These are phyloP conservation scores for Arthrobotrys conoides DNA, from an alignment of 2,329 filamentous ascomycete genomes.

Conservation along the genomic window DNA sequence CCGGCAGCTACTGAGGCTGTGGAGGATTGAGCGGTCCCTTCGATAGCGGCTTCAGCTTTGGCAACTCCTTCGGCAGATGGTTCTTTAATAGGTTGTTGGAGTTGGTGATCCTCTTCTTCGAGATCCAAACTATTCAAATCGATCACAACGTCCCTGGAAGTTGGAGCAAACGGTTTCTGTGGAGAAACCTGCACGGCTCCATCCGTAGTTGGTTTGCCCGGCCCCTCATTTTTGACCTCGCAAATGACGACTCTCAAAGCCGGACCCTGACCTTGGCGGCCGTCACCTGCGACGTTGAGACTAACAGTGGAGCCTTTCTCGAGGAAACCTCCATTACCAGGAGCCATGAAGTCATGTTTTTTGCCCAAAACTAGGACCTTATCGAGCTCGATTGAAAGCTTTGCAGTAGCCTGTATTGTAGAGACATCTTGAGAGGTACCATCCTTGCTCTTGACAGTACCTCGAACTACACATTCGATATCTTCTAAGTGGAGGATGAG, in stretches of 20 bases:
- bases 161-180: background rate
- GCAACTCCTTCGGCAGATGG: background rate
- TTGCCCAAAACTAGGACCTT: conserved; percentile 37
- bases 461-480: conserved; percentile 41
- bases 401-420: conserved; percentile 11
- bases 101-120: background rate
- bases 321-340: conserved; percentile 30
- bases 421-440: conserved; percentile 7
- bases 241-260: conserved; percentile 15
- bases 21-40: background rate
- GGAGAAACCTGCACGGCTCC: too few species aligned
- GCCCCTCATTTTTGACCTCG: background rate
- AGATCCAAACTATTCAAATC: background rate
- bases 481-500: conserved; percentile 46
- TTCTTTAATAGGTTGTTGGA: background rate
- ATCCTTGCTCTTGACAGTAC: conserved; percentile 35
- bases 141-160: background rate
- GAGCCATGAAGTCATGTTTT: conserved; percentile 23
- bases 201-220: background rate
- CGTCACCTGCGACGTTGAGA: conserved; percentile 30
- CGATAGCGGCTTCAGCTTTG: background rate
- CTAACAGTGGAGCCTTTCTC: conserved; percentile 31
- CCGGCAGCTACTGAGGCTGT: background rate
- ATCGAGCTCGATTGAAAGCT: conserved; percentile 42
- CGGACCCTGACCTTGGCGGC: conserved; percentile 12